These are phyloP conservation scores for Hapsidospora chrysogenum DNA, from an alignment of 495 filamentous ascomycete species.

Conservation along the genomic window DNA sequence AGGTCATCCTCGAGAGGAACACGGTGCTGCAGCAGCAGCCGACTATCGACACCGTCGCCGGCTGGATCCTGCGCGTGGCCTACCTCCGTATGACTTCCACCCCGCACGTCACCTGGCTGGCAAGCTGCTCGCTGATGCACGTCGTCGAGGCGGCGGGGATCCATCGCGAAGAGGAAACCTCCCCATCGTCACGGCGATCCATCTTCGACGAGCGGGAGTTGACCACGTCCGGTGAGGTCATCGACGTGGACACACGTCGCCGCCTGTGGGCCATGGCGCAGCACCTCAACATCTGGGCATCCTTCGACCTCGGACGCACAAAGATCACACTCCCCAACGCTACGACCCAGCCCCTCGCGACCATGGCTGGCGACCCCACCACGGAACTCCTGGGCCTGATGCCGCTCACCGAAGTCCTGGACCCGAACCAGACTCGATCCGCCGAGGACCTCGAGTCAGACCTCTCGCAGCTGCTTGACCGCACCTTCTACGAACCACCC, in stretches of 20 bases:
- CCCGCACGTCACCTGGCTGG: conserved; percentile 38
- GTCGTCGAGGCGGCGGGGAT: conserved; percentile 31
- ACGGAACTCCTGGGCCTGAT: conserved; percentile 20
- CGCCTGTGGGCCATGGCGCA: conserved; percentile 24
- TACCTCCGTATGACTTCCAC: conserved; percentile 35
- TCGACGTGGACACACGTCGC: conserved; percentile 17
- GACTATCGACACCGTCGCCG: conserved; percentile 20
- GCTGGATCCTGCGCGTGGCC: conserved; percentile 33
- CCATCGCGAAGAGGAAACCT: conserved; percentile 16
- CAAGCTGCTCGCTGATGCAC: conserved; percentile 36
- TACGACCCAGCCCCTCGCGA: background rate
- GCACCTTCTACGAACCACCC: conserved; percentile 17
- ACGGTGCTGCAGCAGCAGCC: conserved; percentile 12
- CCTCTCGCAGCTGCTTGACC: conserved; percentile 5
- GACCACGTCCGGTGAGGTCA: conserved; percentile 2
- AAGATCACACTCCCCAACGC: conserved; percentile 9
- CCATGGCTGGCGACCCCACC: conserved; percentile 1
- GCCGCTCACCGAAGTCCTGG: conserved; percentile 18
- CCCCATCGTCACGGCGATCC: no score
- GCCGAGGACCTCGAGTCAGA: conserved; percentile 14
- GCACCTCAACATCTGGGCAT: conserved; percentile 28
- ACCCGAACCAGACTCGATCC: conserved; percentile 13
- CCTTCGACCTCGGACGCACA: conserved; percentile 33
- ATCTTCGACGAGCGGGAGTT: background rate
- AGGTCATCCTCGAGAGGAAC: conserved; percentile 25